Percentiles rank a stretch among this genome's conserved stretches.
These are phyloP conservation scores for Sclerotinia borealis DNA, from an alignment of 2,329 filamentous ascomycete genomes.

Conservation along the genomic window DNA sequence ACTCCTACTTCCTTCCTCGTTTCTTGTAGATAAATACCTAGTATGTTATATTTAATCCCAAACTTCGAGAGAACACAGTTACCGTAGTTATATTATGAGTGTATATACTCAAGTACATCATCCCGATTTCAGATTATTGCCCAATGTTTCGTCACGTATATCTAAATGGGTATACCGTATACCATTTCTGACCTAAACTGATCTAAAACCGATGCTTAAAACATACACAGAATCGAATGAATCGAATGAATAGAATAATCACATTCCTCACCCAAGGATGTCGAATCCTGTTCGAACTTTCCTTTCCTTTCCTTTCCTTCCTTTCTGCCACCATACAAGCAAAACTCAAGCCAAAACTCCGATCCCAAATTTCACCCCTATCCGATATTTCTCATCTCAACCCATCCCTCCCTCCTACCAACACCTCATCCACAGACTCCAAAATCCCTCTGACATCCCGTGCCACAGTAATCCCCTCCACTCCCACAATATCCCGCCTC, in stretches of 20 bases:
- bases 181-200: background rate
- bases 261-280: background rate
- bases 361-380: background rate
- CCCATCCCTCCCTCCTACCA: background rate
- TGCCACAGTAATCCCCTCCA: background rate
- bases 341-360: too few species aligned
- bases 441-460: background rate
- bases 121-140: too few species aligned
- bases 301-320: too few species aligned
- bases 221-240: background rate
- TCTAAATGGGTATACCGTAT: background rate
- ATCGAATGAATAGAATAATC: background rate
- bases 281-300: background rate
- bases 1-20: too few species aligned
- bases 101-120: too few species aligned
- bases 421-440: constrained; percentile 1
- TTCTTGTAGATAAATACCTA: too few species aligned
- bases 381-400: background rate
- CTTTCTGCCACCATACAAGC: too few species aligned
- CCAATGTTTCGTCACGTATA: too few species aligned
- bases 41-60: too few species aligned
- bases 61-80: too few species aligned
- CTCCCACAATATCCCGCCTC: background rate
- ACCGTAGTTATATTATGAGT: too few species aligned
- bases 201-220: background rate